These are phyloP conservation scores for Terana coerulea DNA, from an alignment of 768 basidiomycete species.

Conservation along the genomic window DNA sequence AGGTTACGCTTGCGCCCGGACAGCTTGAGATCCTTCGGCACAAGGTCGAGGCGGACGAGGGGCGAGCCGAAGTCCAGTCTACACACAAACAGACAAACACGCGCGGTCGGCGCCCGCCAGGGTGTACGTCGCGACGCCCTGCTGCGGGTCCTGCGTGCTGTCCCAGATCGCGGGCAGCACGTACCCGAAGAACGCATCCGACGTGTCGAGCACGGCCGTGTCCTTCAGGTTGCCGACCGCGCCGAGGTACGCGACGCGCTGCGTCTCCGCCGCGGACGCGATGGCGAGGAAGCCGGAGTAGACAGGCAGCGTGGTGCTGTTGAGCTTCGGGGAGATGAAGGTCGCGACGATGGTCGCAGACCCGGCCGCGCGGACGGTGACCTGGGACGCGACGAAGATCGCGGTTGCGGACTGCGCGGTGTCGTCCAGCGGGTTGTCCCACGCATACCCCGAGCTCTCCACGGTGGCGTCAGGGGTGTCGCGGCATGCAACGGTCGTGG, in stretches of 20 bases:
- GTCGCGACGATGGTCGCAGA: constrained; percentile 35
- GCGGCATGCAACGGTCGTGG: neutral
- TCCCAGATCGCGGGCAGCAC: constrained; percentile 39
- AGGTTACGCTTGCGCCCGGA: constrained; percentile 18
- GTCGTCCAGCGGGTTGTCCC: constrained; percentile 48
- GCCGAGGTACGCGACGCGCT: constrained; percentile 45
- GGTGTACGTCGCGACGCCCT: constrained; percentile 43
- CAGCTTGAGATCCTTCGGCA: constrained; percentile 34
- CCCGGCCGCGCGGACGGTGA: constrained; percentile 42
- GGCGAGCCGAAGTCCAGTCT: constrained; percentile 49
- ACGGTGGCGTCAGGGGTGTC: no score
- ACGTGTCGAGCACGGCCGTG: constrained; percentile 48
- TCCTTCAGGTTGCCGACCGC: constrained; percentile 37
- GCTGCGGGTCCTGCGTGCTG: constrained; percentile 38
- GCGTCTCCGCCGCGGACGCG: constrained; percentile 28
- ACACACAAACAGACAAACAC: no score
- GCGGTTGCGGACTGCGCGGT: constrained; percentile 42
- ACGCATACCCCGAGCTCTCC: constrained; percentile 40
- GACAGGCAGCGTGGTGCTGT: constrained; percentile 46
- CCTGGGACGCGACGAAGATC: constrained; percentile 35
- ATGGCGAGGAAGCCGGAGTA: constrained; percentile 54
- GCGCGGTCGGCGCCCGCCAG: constrained; percentile 37
- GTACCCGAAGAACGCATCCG: constrained; percentile 40
- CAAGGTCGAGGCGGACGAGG: constrained; percentile 43
- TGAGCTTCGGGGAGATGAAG: constrained; percentile 42